Evolutionary conservation across 176 grass and related monocot species (phyloP).

Genomic region (Pharus latifolius): DNA sequence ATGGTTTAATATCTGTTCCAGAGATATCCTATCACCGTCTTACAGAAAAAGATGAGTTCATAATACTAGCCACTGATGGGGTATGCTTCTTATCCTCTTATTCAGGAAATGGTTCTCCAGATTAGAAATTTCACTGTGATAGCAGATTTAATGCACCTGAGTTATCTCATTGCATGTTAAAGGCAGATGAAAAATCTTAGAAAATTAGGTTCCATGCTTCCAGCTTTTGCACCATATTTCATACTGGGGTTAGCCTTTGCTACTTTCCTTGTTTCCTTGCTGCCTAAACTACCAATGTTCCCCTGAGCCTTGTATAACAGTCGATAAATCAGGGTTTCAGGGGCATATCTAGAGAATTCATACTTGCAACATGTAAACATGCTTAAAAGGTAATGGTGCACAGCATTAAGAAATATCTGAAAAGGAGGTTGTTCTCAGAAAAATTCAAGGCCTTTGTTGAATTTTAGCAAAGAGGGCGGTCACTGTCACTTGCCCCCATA

Average conservation of each 20-base stretch:
- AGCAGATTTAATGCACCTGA: not conserved
- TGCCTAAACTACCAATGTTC: not conserved
- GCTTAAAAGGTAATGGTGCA: not conserved
- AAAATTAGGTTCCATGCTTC: not conserved
- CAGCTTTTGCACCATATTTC: too few species aligned
- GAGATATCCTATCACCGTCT: slow-evolving; percentile 77
- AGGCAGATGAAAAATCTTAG: not conserved
- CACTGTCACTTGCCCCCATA: not conserved
- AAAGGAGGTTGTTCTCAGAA: not conserved
- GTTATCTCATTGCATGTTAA: not conserved
- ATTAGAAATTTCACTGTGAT: not conserved
- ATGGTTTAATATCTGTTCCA: slow-evolving; percentile 99
- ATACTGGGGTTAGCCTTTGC: not conserved
- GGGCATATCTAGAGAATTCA: not conserved
- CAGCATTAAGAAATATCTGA: not conserved
- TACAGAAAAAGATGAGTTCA: slow-evolving; percentile 78
- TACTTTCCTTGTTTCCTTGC: not conserved
- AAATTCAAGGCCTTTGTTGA: too few species aligned
- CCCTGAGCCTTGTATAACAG: not conserved
- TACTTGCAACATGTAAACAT: not conserved
- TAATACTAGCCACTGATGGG: slow-evolving; percentile 94
- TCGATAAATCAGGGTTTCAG: not conserved
- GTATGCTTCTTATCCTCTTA: slow-evolving; percentile 36
- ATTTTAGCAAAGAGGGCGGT: not conserved
- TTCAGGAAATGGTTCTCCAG: not conserved